Evolutionary conservation across 352 stramenopile genomes (phyloP).

Genomic region (Aphanomyces invadans): DNA sequence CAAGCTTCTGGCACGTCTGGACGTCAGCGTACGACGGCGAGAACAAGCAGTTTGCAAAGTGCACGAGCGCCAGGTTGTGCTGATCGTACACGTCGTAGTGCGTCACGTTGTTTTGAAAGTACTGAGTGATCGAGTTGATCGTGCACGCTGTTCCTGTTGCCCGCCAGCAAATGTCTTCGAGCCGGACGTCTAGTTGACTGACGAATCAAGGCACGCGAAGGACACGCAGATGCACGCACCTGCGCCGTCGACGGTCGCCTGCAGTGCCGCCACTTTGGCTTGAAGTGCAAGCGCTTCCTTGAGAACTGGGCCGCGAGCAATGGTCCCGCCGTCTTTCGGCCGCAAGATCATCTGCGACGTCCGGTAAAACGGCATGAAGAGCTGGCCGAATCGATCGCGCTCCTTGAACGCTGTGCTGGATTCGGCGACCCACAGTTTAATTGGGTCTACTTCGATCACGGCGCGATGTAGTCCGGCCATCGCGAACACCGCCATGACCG

Average conservation of each 20-base stretch:
- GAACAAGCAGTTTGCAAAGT: slow-evolving; percentile 42
- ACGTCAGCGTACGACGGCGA: slow-evolving; percentile 40
- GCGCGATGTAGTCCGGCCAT: slow-evolving; percentile 30
- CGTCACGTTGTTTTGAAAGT: slow-evolving; percentile 53
- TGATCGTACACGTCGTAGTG: slow-evolving; percentile 52
- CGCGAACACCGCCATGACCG: slow-evolving; percentile 26
- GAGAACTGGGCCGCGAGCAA: slow-evolving; percentile 36
- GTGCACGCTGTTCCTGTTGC: slow-evolving; percentile 46
- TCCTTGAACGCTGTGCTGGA: slow-evolving; percentile 40
- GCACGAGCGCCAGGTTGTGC: slow-evolving; percentile 33
- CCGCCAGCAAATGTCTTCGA: slow-evolving; percentile 49
- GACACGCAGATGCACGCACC: too few species aligned
- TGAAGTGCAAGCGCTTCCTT: slow-evolving; percentile 44
- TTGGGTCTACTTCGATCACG: slow-evolving; percentile 40
- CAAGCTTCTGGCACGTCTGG: slow-evolving; percentile 36
- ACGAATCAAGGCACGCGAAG: too few species aligned
- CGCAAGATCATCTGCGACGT: slow-evolving; percentile 47
- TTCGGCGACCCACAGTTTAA: slow-evolving; percentile 49
- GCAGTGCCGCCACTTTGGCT: slow-evolving; percentile 29
- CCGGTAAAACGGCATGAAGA: slow-evolving; percentile 53
- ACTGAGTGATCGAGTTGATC: slow-evolving; percentile 53
- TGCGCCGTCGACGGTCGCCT: not conserved
- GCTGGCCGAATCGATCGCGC: slow-evolving; percentile 34
- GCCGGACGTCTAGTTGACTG: slow-evolving; percentile 15
- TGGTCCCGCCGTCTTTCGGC: slow-evolving; percentile 40